Evolutionary conservation across 2,329 filamentous ascomycete species (phyloP).

Genomic region (Claviceps sp.): DNA sequence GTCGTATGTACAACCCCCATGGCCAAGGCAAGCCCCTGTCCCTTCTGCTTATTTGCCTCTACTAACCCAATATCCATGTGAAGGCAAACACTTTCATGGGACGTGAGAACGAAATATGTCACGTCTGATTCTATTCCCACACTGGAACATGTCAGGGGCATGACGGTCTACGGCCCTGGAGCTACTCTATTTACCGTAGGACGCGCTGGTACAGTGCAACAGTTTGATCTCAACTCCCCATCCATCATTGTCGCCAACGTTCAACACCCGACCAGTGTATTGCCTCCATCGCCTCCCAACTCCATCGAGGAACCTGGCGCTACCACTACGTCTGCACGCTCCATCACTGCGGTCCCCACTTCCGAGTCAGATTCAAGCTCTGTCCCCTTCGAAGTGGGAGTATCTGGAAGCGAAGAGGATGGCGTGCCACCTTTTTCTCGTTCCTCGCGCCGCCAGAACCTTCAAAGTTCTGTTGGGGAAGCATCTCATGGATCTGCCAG

Average conservation of each 20-base stretch:
- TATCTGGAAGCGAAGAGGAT: slow-evolving; percentile 67
- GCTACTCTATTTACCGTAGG: slow-evolving; percentile 89
- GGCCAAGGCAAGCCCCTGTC: not conserved
- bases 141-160: slow-evolving; percentile 62
- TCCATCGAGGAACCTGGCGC: slow-evolving; percentile 60
- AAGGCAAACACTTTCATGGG: slow-evolving; percentile 87
- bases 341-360: slow-evolving; percentile 31
- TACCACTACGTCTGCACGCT: slow-evolving; percentile 35
- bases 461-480: slow-evolving; percentile 44
- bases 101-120: slow-evolving; percentile 95
- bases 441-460: slow-evolving; percentile 56
- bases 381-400: slow-evolving; percentile 40
- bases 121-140: slow-evolving; percentile 82
- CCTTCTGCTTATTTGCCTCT: not conserved
- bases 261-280: slow-evolving; percentile 67
- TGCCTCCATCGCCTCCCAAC: slow-evolving; percentile 72
- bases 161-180: slow-evolving; percentile 79
- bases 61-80: not conserved
- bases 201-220: slow-evolving; percentile 77
- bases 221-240: slow-evolving; percentile 83
- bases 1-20: slow-evolving; percentile 46
- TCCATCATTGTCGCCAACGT: slow-evolving; percentile 72
- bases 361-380: slow-evolving; percentile 43
- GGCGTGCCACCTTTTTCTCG: slow-evolving; percentile 63
- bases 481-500: slow-evolving; percentile 48